These are phyloP conservation scores for Macadamia tetraphylla DNA, from an alignment of 164 flowering plant genomes.

Conservation along the genomic window DNA sequence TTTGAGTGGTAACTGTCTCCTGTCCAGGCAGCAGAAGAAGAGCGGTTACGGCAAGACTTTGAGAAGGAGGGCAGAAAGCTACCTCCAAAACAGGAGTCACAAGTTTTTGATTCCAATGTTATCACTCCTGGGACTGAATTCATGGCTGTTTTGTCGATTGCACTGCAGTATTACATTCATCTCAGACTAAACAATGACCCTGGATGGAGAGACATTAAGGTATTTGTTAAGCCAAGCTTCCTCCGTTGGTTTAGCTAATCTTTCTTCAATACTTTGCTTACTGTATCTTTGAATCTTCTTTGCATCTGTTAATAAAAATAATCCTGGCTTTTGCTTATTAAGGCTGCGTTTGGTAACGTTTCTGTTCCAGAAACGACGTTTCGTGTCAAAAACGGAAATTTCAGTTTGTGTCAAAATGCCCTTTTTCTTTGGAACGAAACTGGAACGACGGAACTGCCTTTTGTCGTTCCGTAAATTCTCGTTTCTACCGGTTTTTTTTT, in stretches of 20 bases:
- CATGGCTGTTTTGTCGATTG: slow-evolving; percentile 81
- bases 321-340: too few species aligned
- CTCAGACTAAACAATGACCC: slow-evolving; percentile 82
- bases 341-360: too few species aligned
- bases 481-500: too few species aligned
- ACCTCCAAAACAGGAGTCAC: slow-evolving; percentile 83
- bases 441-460: too few species aligned
- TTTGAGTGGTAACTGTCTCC: neutral
- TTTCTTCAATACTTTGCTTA: too few species aligned
- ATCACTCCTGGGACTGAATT: slow-evolving; percentile 96
- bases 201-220: slow-evolving; percentile 91
- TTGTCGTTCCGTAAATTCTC: too few species aligned
- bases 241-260: neutral
- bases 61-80: slow-evolving; percentile 90
- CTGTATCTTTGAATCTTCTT: too few species aligned
- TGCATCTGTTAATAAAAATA: too few species aligned
- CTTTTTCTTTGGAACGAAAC: too few species aligned
- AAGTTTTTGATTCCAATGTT: slow-evolving; percentile 83
- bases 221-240: slow-evolving; percentile 16
- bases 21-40: slow-evolving; percentile 90
- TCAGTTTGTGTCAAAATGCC: too few species aligned
- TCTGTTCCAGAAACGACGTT: too few species aligned
- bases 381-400: too few species aligned
- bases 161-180: slow-evolving; percentile 88
- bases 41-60: slow-evolving; percentile 69